Conservation (phyloP, 768 basidiomycete genomes). For the Gymnopilus junonius region DNA sequence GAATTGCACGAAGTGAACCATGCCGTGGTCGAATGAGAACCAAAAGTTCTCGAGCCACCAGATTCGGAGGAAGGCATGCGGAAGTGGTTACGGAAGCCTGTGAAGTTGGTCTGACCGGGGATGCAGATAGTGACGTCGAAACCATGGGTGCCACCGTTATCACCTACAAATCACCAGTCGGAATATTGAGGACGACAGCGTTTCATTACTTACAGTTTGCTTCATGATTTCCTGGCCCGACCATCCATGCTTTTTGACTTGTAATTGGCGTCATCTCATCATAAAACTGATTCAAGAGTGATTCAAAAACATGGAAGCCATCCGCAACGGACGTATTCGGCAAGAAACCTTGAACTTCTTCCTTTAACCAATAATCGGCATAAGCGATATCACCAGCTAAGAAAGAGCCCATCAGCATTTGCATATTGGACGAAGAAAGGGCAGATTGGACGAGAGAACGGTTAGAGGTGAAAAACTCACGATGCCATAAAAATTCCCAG, state of each 20-base stretch:
- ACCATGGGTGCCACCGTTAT: conserved; percentile 11
- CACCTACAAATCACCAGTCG: neutral
- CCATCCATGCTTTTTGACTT: conserved; percentile 24
- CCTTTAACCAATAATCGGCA: conserved; percentile 24
- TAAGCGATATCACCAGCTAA: conserved; percentile 22
- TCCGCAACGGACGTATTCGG: conserved; percentile 20
- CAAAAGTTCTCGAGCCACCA: conserved; percentile 24
- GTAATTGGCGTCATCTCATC: conserved; percentile 24
- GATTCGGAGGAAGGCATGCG: conserved; percentile 23
- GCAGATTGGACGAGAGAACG: no score
- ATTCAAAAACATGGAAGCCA: conserved; percentile 23
- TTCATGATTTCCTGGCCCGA: conserved; percentile 26
- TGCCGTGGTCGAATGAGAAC: conserved; percentile 26
- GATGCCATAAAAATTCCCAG: conserved; percentile 22
- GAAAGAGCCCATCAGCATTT: neutral
- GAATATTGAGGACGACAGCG: neutral
- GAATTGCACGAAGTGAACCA: conserved; percentile 22
- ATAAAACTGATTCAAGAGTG: conserved; percentile 24
- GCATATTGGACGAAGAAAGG: no score
- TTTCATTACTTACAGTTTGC: conserved; percentile 17
- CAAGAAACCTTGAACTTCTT: conserved; percentile 19
- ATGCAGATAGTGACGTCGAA: conserved; percentile 18
- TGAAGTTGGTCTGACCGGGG: conserved; percentile 26
- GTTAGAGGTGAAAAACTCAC: neutral
- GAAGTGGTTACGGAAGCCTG: conserved; percentile 22